Percentiles rank a stretch among this genome's conserved stretches.
Conservation (phyloP, 116 monocot species). For the Phalaenopsis hybrid region DNA sequence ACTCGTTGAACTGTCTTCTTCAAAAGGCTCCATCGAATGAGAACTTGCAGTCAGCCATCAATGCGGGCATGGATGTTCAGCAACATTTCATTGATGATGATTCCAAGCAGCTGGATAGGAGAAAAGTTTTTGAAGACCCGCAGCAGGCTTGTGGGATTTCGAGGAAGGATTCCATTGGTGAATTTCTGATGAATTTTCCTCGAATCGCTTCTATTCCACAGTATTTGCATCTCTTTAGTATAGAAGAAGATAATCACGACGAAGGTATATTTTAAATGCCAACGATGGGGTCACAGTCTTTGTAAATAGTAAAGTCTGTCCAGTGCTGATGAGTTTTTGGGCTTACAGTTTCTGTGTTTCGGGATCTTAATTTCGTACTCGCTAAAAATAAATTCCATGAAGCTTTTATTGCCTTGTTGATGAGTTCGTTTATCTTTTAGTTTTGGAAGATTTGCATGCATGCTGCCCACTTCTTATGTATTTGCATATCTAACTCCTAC, state of each 20-base stretch:
- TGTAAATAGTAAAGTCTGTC: neutral
- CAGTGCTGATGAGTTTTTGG: neutral
- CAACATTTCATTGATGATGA: neutral
- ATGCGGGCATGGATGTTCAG: neutral
- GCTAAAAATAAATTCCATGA: neutral
- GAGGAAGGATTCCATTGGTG: conserved; percentile 31
- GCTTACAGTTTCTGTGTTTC: neutral
- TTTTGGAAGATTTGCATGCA: no score
- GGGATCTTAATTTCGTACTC: neutral
- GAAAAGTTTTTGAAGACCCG: conserved; percentile 3
- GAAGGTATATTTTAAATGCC: neutral
- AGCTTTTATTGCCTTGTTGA: neutral
- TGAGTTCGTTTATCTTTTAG: no score
- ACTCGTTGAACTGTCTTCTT: conserved; percentile 63
- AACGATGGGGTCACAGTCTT: neutral
- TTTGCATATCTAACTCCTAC: no score
- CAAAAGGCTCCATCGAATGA: conserved; percentile 22
- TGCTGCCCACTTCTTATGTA: no score
- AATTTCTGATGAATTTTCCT: conserved; percentile 28
- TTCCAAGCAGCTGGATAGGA: neutral
- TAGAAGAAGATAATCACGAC: conserved; percentile 6
- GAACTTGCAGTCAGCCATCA: conserved; percentile 6
- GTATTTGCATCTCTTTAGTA: conserved; percentile 15
- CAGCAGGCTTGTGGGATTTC: conserved; percentile 7
- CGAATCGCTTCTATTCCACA: conserved; percentile 34